Evolutionary conservation across 805 yeast species (phyloP), one percentile per base, ranked within the genome.

Genomic region (Yarrowia porcina): DNA sequence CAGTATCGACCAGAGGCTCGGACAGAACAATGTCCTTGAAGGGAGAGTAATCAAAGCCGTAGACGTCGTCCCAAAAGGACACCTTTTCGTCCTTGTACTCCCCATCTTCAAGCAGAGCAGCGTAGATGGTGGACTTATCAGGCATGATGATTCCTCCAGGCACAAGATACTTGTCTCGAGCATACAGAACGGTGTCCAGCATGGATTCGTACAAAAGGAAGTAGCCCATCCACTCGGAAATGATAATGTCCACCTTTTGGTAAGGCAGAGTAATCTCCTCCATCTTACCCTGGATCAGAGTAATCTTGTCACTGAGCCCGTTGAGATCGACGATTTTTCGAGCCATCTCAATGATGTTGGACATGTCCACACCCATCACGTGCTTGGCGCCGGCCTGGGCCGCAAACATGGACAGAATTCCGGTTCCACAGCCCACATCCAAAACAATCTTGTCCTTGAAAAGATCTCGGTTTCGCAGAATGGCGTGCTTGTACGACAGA

Each of bases 151-250:
- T 80, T 13, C 99, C 99, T 57, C 89, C 96, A 70, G 82, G 80
- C 42, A 79, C 85, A 64, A 78, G 72, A 75, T 91, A 96, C 73
- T 82, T 85, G 77, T 94, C 99, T 77, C 99, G 84, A 35, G 99
- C 99, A 69, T 83, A 84, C 68, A 94, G 79, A 27, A 94, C 99
- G 27, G 98, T 90, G 76, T 94, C 98, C 74, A 94, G 82, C 99
- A 94, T 94, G 65, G 97, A 89, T 80, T 94, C 99, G 74, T 93
- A 94, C 63, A 96, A 80, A 69, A 96, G 76, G 72, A 94, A 94
- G 76, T 94, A 94, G 17, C 99, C 99, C 99, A 94, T 94, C 99
- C 99, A 94, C 76, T 94, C 99, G 67, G 94, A 86, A 65, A 94
- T 86, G 68, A 94, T 94, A 69, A 94, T 93, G 74, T 94, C 99